These are phyloP conservation scores for Pseudogymnoascus sp. DNA, from an alignment of 2,329 filamentous ascomycete genomes.

Conservation along the genomic window DNA sequence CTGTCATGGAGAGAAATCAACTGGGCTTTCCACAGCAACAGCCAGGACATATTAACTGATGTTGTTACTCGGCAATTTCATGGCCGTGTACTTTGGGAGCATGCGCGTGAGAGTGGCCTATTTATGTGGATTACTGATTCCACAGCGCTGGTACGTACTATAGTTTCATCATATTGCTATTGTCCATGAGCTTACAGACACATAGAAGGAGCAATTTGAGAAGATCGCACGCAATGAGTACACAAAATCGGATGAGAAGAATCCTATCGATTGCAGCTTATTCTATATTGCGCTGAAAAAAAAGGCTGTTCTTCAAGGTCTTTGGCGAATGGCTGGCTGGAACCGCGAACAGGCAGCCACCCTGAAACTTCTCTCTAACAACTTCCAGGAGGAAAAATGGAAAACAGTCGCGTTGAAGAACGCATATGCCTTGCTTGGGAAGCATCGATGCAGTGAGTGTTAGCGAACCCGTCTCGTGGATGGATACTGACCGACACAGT, in stretches of 20 bases:
- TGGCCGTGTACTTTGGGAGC: slow-evolving; percentile 72
- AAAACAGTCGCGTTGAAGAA: slow-evolving; percentile 88
- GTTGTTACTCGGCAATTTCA: slow-evolving; percentile 75
- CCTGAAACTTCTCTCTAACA: slow-evolving; percentile 72
- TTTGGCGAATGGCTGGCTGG: slow-evolving; percentile 93
- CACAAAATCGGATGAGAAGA: slow-evolving; percentile 75
- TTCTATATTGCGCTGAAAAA: slow-evolving; percentile 88
- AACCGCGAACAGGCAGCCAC: slow-evolving; percentile 79
- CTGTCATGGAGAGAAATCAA: slow-evolving; percentile 73
- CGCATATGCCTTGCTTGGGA: slow-evolving; percentile 88
- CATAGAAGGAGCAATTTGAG: slow-evolving; percentile 71
- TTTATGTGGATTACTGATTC: slow-evolving; percentile 90
- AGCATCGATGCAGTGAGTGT: slow-evolving; percentile 67
- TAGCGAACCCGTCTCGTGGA: background rate
- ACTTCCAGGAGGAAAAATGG: slow-evolving; percentile 83
- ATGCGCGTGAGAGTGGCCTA: slow-evolving; percentile 77
- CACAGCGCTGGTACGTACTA: slow-evolving; percentile 58
- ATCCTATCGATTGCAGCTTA: slow-evolving; percentile 82
- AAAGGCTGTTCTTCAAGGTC: slow-evolving; percentile 78
- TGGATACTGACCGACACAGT: slow-evolving; percentile 39
- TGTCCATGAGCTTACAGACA: background rate
- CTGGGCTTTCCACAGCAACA: slow-evolving; percentile 76
- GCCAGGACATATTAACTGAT: slow-evolving; percentile 83
- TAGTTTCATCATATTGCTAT: slow-evolving; percentile 10
- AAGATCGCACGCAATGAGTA: slow-evolving; percentile 90